Base-by-base conservation (phyloP, 345 rosid species). In the Hypericum perforatum region DNA sequence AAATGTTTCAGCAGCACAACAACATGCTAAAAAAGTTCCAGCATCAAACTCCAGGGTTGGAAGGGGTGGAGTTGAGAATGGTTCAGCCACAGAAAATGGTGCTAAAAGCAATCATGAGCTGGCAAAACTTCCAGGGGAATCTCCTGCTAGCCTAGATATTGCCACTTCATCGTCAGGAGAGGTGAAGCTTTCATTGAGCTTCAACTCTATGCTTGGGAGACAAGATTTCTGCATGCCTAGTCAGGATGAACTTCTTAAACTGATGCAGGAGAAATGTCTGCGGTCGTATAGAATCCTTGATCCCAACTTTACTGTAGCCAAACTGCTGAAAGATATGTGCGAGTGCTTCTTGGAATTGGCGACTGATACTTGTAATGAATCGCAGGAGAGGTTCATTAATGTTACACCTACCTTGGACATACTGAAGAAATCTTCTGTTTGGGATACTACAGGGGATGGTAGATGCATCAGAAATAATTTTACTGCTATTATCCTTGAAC, bases 301-400 rank as follows among this genome's bases (percentile, higher is more conserved):
- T 3, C 60, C 60, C 5, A 16, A 63, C 4, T 66, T 71, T 49
- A 66, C 72, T 46, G 45, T 71, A 7, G 53, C 2, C 39, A 51
- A 40, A 9, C 60, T 71, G 41, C 49, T 71, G 49, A 41, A 56
- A 42, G 76, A 62, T 46, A 36, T 69, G 38, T 70, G 71, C n/a
- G 60, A 65, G 49, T 49, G 54, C 36, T 70, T 41, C 41, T 22
- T 53, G 52, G 11, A 59, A 38, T 6, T 57, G 39, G 72, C 67
- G 9, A 46, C 41, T 38, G 50, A 51, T 29, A 45, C 58, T 7
- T 7, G 43, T 46, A 8, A 45, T 12, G 52, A 50, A 16, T 39
- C 58, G 32, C 32, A 22, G 32, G 32, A 22, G 1, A 4, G 32
- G 4, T 22, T 22, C 32, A 22, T 22, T 22, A 22, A 22, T 6